Evolutionary conservation across 2,329 filamentous ascomycete species (phyloP).

Genomic region (Alternaria brassicae): DNA sequence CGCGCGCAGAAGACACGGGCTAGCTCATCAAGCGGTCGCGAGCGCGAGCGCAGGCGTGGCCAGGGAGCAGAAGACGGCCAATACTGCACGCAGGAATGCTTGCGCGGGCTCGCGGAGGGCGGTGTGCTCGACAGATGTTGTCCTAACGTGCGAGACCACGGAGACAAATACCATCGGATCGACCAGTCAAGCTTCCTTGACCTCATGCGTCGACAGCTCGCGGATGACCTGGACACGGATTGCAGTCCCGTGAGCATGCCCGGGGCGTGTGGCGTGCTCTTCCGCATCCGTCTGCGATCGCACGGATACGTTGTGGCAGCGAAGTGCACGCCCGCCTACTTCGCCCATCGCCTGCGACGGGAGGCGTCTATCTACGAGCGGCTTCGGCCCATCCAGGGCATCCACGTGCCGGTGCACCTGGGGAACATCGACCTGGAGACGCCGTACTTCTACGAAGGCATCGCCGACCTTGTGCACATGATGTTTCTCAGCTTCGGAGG

Average conservation of each 20-base stretch:
- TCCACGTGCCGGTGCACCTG: conserved; percentile 31
- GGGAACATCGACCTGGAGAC: conserved; percentile 28
- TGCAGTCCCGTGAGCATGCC: conserved; percentile 35
- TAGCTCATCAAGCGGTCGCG: no score
- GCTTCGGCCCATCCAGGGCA: conserved; percentile 29
- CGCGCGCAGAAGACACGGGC: not conserved
- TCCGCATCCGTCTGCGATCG: conserved; percentile 51
- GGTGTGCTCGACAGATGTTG: conserved; percentile 16
- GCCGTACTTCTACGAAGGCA: conserved; percentile 30
- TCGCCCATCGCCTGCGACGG: conserved; percentile 14
- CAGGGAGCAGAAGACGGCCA: not conserved
- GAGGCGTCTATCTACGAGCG: conserved; percentile 30
- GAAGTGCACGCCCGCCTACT: conserved; percentile 49
- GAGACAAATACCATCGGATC: conserved; percentile 38
- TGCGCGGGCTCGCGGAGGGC: not conserved
- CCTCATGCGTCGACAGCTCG: conserved; percentile 40
- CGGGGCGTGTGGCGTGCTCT: conserved; percentile 51
- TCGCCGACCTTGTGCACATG: conserved; percentile 28
- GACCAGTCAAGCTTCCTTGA: conserved; percentile 32
- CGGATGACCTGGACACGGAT: conserved; percentile 21
- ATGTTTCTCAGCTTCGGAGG: conserved; percentile 36
- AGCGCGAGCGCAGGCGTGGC: not conserved
- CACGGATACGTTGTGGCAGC: conserved; percentile 56
- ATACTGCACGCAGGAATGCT: not conserved
- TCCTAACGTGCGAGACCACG: conserved; percentile 52